phyloP scores from a whole-genome alignment of 495 filamentous ascomycete species.

The Cudoniella acicularis region DNA sequence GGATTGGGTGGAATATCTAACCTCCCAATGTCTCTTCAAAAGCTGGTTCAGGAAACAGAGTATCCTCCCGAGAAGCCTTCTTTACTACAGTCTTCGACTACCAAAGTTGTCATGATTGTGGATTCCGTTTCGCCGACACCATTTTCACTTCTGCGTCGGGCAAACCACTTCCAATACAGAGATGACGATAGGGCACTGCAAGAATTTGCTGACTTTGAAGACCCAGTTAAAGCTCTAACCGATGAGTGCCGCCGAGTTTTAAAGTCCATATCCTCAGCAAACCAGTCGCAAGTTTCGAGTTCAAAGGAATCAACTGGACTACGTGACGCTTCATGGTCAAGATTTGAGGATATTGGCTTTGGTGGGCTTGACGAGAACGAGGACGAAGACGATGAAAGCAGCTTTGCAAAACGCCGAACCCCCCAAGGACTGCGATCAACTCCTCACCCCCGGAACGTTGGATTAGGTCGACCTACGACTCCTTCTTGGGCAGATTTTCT shows the following conservation, averaged over 20 bases:
- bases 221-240: conserved; percentile 82
- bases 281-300: conserved; percentile 63
- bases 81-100: conserved; percentile 73
- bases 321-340: conserved; percentile 88
- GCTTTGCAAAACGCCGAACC: conserved; percentile 18
- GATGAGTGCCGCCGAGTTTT: conserved; percentile 92
- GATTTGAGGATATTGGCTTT: conserved; percentile 94
- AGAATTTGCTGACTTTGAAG: conserved; percentile 81
- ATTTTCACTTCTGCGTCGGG: conserved; percentile 83
- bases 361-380: conserved; percentile 69
- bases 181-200: conserved; percentile 80
- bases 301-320: conserved; percentile 63
- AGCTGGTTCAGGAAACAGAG: conserved; percentile 86
- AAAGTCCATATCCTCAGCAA: conserved; percentile 79
- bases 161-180: conserved; percentile 92
- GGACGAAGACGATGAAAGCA: conserved; percentile 53
- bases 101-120: conserved; percentile 94
- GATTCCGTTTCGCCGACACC: conserved; percentile 93
- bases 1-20: conserved; percentile 72
- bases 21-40: conserved; percentile 85
- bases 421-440: conserved; percentile 43
- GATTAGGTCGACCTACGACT: conserved; percentile 81
- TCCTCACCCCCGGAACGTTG: conserved; percentile 58
- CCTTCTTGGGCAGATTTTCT: conserved; percentile 84
- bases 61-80: conserved; percentile 83